Base-by-base conservation (phyloP, 2,329 filamentous ascomycete species). In the Rhexocercosporidium sp. region DNA sequence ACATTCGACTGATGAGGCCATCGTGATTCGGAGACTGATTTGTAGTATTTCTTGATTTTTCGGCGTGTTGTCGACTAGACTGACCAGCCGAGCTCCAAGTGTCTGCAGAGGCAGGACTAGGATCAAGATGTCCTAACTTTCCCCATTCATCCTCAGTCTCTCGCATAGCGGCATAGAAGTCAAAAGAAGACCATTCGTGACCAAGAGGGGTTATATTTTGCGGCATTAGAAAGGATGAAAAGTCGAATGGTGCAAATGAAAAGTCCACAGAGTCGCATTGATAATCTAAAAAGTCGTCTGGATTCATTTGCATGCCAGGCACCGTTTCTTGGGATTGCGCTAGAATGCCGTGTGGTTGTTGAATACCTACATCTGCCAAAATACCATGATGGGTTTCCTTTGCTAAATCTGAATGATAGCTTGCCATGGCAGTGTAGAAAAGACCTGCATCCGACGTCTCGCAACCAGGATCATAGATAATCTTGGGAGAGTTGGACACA, bases 141-240 rank as follows among this genome's bases (percentile, higher is more conserved):
- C 56, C 70, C 69, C 66, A 69, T 29, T 70, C 71, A 57, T 71
- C 71, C 5, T 69, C 71, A 20, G 70, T 72, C 53, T 74, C 73
- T 20, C 66, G 56, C 69, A 74, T 70, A 0, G 72, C 72, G 14
- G 69, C 68, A n/a, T 75, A 73, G 46, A 75, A 71, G 34, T 74
- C 72, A 29, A 68, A 66, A 2, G 71, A 73, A 25, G 71, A 73
- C 72, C 72, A 72, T 2, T 71, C 66, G 59, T 70, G 67, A 6
- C 41, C 62, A 8, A 59, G 27, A 12, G 59, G 54, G 3, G 20
- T 57, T 7, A 63, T 37, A 27, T 66, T 65, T 8, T 69, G 61
- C 16, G 69, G 67, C n/a, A 71, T 62, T n/a, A 73, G 53, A 37
- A 72, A 72, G 20, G 69, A 69, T 11, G 71, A 70, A 47, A 72